A percentile compares a stretch with the other conserved stretches of the same genome.
phyloP scores from a whole-genome alignment of 345 rosid genomes.

The Firmiana major region DNA sequence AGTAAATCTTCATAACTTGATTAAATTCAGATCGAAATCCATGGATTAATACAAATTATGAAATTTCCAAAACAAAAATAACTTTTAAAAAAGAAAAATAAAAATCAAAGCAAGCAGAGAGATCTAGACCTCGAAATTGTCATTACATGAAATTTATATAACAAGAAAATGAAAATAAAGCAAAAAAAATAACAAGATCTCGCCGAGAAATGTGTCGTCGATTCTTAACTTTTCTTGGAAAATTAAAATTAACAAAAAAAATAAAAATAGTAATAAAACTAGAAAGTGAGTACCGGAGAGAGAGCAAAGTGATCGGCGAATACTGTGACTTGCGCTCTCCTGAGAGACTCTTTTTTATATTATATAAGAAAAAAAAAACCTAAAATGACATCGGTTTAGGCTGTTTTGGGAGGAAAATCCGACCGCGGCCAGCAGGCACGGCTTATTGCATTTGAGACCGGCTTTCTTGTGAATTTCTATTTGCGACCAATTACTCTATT shows the following conservation, averaged over 20 bases:
- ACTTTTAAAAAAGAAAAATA: neutral
- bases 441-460: slow-evolving; percentile 37
- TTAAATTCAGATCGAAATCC: neutral
- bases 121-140: slow-evolving; percentile 17
- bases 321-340: too few relatives aligned
- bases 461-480: too few relatives aligned
- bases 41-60: neutral
- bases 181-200: slow-evolving; percentile 21
- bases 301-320: slow-evolving; percentile 13
- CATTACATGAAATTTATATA: neutral
- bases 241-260: neutral
- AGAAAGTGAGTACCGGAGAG: too few relatives aligned
- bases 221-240: neutral
- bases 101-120: slow-evolving; percentile 7
- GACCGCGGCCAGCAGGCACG: slow-evolving; percentile 53
- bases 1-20: neutral
- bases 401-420: slow-evolving; percentile 5
- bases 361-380: slow-evolving; percentile 10
- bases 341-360: too few relatives aligned
- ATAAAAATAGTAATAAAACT: too few relatives aligned
- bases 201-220: neutral
- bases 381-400: slow-evolving; percentile 32
- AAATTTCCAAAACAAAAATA: neutral
- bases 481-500: too few relatives aligned
- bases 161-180: neutral